phyloP scores from a whole-genome alignment of 2,329 filamentous ascomycete genomes.

The Fusarium protoensiforme region DNA sequence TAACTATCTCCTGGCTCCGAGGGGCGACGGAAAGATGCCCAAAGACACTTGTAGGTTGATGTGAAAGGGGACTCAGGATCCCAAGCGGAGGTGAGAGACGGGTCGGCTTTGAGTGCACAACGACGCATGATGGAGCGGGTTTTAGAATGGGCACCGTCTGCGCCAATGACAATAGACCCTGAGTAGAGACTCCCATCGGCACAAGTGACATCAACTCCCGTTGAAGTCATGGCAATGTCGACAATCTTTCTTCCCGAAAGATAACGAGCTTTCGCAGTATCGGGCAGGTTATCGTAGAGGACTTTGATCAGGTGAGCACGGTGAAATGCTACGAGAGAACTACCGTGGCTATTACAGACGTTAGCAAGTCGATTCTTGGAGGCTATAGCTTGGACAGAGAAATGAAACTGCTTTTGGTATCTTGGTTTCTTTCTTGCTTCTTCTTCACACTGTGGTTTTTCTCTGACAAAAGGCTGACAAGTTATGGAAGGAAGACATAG shows the following conservation, averaged over 20 bases:
- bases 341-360: background rate
- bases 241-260: background rate
- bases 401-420: background rate
- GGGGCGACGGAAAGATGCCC: background rate
- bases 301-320: background rate
- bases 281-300: background rate
- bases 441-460: background rate
- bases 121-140: background rate
- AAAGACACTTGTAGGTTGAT: background rate
- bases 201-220: background rate
- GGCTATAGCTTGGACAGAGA: background rate
- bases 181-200: background rate
- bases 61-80: background rate
- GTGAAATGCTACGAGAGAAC: background rate
- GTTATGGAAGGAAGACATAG: background rate
- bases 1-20: conserved; percentile 33
- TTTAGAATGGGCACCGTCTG: background rate
- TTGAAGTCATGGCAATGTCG: background rate
- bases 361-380: background rate
- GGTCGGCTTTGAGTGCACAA: background rate
- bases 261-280: background rate
- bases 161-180: background rate
- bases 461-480: background rate
- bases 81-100: background rate
- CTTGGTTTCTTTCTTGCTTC: background rate